Evolutionary conservation across 768 basidiomycete genomes (phyloP), one percentile per base, ranked within the genome.

Genomic region (Trametes cingulata): DNA sequence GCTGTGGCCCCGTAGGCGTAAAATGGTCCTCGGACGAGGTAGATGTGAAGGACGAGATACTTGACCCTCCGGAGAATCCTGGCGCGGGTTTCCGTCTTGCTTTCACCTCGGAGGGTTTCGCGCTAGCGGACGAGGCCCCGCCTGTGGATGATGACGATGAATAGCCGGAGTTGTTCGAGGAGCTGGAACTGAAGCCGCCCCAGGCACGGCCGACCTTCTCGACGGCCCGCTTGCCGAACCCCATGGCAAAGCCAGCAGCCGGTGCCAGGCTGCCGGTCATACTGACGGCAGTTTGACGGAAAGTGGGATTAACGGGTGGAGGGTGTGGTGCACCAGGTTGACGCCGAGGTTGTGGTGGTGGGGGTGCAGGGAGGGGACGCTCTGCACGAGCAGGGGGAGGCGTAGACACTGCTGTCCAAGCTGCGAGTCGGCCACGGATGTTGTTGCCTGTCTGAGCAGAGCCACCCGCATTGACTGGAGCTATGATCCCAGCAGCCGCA

Each of bases 251-350:
- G 9, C 88, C 89, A 17, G 88, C 87, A 20, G 86, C 87, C 25
- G 88, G 87, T 2, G 85, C 85, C 48, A 90, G 78, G 41, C 85
- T 80, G 39, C 79, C 80, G 2, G 87, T 83, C 76, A 91, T 85
- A 66, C 88, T 90, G 62, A 91, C 80, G 17, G 90, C 82, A n/a
- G 87, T 85, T 67, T 85, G 86, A 20, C 87, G 75, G 61, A 81
- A 74, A 25, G 76, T 74, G 12, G 75, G 72, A 14, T 57, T 57
- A 42, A 73, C 69, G 24, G 69, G 58, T 52, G 61, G 54, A 15
- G 58, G 61, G 25, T 52, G 54, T 10, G 56, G 64, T 37, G 51
- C 29, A n/a, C 50, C 61, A 6, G 67, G 63, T 57, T 56, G 60
- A 39, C 52, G 63, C 41, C 64, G 66, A 56, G 54, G 63, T 43